Base-by-base conservation (phyloP, 2,329 filamentous ascomycete species). In the Bimuria novae-zelandiae region DNA sequence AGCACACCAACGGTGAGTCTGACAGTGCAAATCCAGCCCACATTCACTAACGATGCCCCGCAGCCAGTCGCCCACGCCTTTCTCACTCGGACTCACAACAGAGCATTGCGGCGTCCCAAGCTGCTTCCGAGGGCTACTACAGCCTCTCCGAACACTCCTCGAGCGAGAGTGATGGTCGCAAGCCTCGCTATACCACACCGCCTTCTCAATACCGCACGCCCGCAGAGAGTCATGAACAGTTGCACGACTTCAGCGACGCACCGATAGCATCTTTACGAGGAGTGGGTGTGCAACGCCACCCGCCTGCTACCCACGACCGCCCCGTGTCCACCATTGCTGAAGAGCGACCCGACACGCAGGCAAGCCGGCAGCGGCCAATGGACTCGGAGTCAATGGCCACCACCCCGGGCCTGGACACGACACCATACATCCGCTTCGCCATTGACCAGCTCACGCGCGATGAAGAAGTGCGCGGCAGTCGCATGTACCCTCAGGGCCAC, bases 341-440 rank as follows among this genome's bases (percentile, higher is more conserved):
- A 54, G 69, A 72, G 59, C 55, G 67, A 50, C 63, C 64, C 23
- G 61, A 61, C 33, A 67, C 61, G 21, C 62, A 60, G 52, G 60
- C 66, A 48, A 58, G 57, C 53, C 59, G 63, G 40, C 63, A 64
- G 36, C 52, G 36, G 11, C 40, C 39, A 35, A 68, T 72, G 69
- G 72, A 72, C 51, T 59, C 67, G 19, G 63, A 65, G 30, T 71
- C 69, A n/a, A 62, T 68, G 40, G 63, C 62, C 22, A 74, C 71
- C 6, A 74, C 72, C 0, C 92, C 92, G 0, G 90, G 88, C 8
- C 79, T 91, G 33, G 92, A 96, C 66, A 89, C 96, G 67, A 89
- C 86, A 7, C 92, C 91, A 0, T 96, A 92, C 72, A 90, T 97
- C 58, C 89, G 89, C 59, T 95, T 94, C 71, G 92, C 93, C 35